Evolutionary conservation across 441 rosid genomes (phyloP).

Genomic region (Brassica balearica): DNA sequence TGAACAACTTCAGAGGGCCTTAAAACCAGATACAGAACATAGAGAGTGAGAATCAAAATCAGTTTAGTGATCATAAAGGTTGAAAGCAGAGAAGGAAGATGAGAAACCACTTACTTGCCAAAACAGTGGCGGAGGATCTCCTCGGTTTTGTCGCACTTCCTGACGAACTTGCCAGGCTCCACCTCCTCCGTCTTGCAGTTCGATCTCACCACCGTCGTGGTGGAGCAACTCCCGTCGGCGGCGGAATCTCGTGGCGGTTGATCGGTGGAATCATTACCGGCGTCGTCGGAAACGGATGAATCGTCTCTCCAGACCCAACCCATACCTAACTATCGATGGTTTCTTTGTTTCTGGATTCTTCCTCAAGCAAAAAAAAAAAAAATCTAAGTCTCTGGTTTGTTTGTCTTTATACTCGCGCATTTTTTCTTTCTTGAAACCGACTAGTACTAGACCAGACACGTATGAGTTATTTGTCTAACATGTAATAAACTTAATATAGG

Average conservation of each 20-base stretch:
- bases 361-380: background rate
- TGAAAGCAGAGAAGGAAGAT: background rate
- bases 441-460: too few relatives aligned
- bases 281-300: slow-evolving; percentile 26
- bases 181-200: slow-evolving; percentile 86
- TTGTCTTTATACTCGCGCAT: too few relatives aligned
- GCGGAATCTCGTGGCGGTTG: slow-evolving; percentile 17
- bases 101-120: slow-evolving; percentile 57
- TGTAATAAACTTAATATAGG: too few relatives aligned
- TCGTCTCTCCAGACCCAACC: slow-evolving; percentile 86
- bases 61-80: background rate
- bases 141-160: slow-evolving; percentile 86
- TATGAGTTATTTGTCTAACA: too few relatives aligned
- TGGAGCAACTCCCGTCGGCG: slow-evolving; percentile 53
- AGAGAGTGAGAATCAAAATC: background rate
- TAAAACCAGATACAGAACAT: slow-evolving; percentile 17
- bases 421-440: too few relatives aligned
- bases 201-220: slow-evolving; percentile 63
- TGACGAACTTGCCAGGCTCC: slow-evolving; percentile 77
- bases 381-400: too few relatives aligned
- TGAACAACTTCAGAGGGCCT: slow-evolving; percentile 76
- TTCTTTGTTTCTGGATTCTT: slow-evolving; percentile 19
- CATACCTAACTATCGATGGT: slow-evolving; percentile 45
- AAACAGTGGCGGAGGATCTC: slow-evolving; percentile 71
- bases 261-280: slow-evolving; percentile 20